These are phyloP conservation scores for Hydnum rufescens DNA, from an alignment of 768 basidiomycete species.

Conservation along the genomic window DNA sequence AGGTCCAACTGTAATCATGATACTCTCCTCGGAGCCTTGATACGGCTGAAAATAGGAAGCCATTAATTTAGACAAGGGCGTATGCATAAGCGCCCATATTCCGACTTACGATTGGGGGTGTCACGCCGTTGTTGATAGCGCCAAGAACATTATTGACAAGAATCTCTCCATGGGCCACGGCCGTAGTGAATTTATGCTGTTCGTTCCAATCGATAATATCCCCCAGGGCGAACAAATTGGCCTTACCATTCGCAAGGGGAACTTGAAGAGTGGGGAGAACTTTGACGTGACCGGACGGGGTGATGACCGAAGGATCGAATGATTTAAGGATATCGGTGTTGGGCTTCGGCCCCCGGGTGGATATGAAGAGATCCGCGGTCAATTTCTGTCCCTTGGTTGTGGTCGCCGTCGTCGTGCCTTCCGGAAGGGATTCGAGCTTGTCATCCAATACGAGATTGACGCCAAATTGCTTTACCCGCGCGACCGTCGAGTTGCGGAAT, in stretches of 20 bases:
- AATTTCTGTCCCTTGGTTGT: conserved; percentile 8
- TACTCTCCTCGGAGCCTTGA: neutral
- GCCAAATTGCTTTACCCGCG: conserved; percentile 4
- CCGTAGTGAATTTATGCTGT: conserved; percentile 11
- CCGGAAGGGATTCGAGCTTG: conserved; percentile 5
- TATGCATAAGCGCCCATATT: neutral
- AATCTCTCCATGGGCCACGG: conserved; percentile 7
- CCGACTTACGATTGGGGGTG: neutral
- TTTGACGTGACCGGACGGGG: conserved; percentile 6
- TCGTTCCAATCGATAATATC: conserved; percentile 12
- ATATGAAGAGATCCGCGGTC: conserved; percentile 9
- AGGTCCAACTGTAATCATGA: neutral
- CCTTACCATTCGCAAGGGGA: neutral
- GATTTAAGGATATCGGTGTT: conserved; percentile 5
- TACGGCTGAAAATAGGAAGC: neutral
- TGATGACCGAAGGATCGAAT: conserved; percentile 3
- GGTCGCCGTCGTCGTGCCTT: neutral
- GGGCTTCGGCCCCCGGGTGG: conserved; percentile 6
- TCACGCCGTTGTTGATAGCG: neutral
- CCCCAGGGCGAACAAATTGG: conserved; percentile 11
- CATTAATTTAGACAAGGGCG: neutral
- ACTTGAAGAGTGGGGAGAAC: conserved; percentile 7
- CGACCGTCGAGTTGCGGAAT: conserved; percentile 4
- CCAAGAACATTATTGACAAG: conserved; percentile 8
- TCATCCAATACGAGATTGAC: conserved; percentile 8